phyloP scores from a whole-genome alignment of 2,329 filamentous ascomycete genomes.

The Stenocarpella maydis region DNA sequence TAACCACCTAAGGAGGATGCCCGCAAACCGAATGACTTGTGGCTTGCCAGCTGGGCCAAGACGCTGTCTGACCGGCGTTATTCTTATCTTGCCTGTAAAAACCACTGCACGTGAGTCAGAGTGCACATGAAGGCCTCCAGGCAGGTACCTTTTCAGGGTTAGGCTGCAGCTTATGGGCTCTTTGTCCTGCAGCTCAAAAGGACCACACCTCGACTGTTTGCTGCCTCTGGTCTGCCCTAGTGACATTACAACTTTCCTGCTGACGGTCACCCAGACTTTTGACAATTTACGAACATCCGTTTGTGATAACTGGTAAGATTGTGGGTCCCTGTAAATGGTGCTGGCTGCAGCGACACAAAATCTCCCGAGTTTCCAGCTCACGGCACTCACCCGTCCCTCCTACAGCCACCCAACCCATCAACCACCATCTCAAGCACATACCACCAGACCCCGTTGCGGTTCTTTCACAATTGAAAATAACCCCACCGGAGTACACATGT shows the following conservation, averaged over 20 bases:
- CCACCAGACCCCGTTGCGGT: neutral
- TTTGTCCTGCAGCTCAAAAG: neutral
- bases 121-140: neutral
- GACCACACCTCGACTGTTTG: neutral
- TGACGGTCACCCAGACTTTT: neutral
- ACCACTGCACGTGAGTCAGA: neutral
- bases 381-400: neutral
- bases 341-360: neutral
- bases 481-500: neutral
- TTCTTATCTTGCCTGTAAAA: neutral
- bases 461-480: neutral
- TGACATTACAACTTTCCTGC: neutral
- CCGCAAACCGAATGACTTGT: neutral
- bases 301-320: neutral
- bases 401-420: neutral
- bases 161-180: conserved; percentile 5
- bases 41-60: neutral
- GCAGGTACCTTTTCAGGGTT: conserved; percentile 15
- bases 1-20: neutral
- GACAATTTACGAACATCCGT: neutral
- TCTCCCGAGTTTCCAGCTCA: neutral
- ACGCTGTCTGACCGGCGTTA: neutral
- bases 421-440: neutral
- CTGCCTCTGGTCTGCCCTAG: neutral
- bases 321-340: neutral